phyloP scores from a whole-genome alignment of 352 stramenopile genomes.

The Phytophthora hibernalis region DNA sequence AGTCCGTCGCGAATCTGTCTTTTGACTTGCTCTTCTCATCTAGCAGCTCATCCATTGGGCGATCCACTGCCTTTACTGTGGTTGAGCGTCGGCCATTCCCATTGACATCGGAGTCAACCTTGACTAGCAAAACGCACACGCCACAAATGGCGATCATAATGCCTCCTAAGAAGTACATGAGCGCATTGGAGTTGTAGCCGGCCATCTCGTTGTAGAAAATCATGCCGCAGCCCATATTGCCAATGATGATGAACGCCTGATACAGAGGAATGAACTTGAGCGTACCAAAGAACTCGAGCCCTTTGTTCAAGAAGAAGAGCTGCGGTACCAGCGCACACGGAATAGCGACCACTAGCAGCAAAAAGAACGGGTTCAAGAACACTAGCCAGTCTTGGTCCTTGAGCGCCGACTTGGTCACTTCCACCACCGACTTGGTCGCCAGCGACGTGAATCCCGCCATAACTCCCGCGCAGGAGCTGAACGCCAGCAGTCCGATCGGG shows the following conservation, averaged over 20 bases:
- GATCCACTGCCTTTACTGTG: slow-evolving; percentile 31
- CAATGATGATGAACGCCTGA: slow-evolving; percentile 85
- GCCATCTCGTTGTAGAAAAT: slow-evolving; percentile 86
- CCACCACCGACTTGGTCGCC: slow-evolving; percentile 76
- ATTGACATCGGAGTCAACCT: slow-evolving; percentile 43
- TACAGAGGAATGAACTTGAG: slow-evolving; percentile 86
- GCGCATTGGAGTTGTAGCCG: slow-evolving; percentile 51
- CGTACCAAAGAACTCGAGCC: slow-evolving; percentile 78
- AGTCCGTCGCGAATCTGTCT: slow-evolving; percentile 45
- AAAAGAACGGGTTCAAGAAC: slow-evolving; percentile 74
- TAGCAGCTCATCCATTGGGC: slow-evolving; percentile 34
- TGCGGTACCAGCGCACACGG: slow-evolving; percentile 69
- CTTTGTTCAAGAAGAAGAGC: slow-evolving; percentile 83
- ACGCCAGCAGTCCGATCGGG: slow-evolving; percentile 64
- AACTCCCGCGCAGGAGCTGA: slow-evolving; percentile 76
- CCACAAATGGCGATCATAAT: slow-evolving; percentile 65
- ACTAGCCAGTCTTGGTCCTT: slow-evolving; percentile 46
- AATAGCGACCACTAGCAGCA: slow-evolving; percentile 64
- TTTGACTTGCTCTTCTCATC: slow-evolving; percentile 28
- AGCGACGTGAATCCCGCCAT: slow-evolving; percentile 84
- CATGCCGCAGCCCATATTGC: slow-evolving; percentile 78
- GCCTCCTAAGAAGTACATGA: slow-evolving; percentile 61
- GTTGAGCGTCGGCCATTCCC: slow-evolving; percentile 17
- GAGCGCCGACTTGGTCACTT: slow-evolving; percentile 65
- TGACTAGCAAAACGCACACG: slow-evolving; percentile 69